Percentiles rank a stretch among this genome's conserved stretches.
These are phyloP conservation scores for Wickerhamia fluorescens DNA, from an alignment of 805 yeast species.

Conservation along the genomic window DNA sequence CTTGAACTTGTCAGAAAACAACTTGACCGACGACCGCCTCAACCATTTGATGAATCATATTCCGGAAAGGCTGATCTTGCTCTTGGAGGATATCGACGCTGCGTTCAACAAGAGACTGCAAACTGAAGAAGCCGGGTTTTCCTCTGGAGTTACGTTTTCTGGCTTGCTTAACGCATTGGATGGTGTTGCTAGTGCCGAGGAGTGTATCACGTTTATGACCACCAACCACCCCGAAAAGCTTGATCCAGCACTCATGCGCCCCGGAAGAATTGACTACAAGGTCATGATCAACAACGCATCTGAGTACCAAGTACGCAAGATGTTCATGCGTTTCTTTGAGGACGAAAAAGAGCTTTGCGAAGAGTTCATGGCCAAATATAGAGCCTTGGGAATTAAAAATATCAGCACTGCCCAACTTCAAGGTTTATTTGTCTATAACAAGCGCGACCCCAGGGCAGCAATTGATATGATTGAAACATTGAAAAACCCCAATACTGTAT, in stretches of 20 bases:
- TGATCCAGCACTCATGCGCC: constrained; percentile 89
- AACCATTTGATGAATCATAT: constrained; percentile 95
- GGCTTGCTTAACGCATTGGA: constrained; percentile 91
- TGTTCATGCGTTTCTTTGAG: constrained; percentile 87
- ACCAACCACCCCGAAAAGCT: constrained; percentile 93
- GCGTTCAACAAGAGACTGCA: constrained; percentile 84
- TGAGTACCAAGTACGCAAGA: constrained; percentile 63
- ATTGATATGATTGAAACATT: constrained; percentile 52
- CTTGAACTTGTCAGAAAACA: constrained; percentile 81
- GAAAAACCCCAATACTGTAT: constrained; percentile 19
- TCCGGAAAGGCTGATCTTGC: constrained; percentile 78
- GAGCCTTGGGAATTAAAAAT: constrained; percentile 36
- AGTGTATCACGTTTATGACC: constrained; percentile 94
- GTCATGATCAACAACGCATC: constrained; percentile 84
- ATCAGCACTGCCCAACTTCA: constrained; percentile 93
- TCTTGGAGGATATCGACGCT: constrained; percentile 92
- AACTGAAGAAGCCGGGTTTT: constrained; percentile 66
- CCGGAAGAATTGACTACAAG: constrained; percentile 89
- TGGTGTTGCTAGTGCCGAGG: constrained; percentile 97
- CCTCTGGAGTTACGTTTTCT: constrained; percentile 89
- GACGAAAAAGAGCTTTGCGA: constrained; percentile 49
- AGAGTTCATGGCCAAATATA: constrained; percentile 39
- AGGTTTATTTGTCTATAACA: constrained; percentile 90
- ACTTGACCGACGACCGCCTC: constrained; percentile 87
- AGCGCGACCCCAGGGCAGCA: constrained; percentile 74